Evolutionary conservation across 2,329 filamentous ascomycete species (phyloP).

Genomic region (Allantophomopsis lycopodina): DNA sequence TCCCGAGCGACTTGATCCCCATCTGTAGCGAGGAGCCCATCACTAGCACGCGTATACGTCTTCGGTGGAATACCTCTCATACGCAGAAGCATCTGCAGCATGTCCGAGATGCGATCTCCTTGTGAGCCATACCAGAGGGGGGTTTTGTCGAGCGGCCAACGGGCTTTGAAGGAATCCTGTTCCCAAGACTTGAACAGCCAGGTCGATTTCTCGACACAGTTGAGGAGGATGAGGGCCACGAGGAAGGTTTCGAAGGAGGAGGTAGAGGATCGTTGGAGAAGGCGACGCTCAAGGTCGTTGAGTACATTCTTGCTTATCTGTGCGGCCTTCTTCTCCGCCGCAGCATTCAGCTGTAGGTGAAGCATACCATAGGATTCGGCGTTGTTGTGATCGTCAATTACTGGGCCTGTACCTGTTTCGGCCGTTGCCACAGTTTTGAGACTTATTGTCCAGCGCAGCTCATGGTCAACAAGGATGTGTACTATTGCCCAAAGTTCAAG

Average conservation of each 20-base stretch:
- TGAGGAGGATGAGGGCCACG: slow-evolving; percentile 46
- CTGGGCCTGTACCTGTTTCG: slow-evolving; percentile 7
- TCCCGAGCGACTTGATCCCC: slow-evolving; percentile 28
- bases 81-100: slow-evolving; percentile 46
- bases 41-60: slow-evolving; percentile 26
- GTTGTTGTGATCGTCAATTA: slow-evolving; percentile 7
- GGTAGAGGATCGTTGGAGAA: slow-evolving; percentile 46
- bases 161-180: slow-evolving; percentile 36
- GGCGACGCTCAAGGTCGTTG: slow-evolving; percentile 43
- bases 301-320: slow-evolving; percentile 42
- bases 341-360: slow-evolving; percentile 49
- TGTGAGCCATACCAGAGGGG: slow-evolving; percentile 43
- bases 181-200: slow-evolving; percentile 60
- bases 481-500: slow-evolving; percentile 52
- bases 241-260: slow-evolving; percentile 48
- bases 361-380: slow-evolving; percentile 37
- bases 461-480: slow-evolving; percentile 46
- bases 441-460: slow-evolving; percentile 40
- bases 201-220: slow-evolving; percentile 53
- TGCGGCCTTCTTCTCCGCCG: slow-evolving; percentile 49
- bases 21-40: slow-evolving; percentile 30
- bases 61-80: slow-evolving; percentile 45
- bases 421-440: slow-evolving; percentile 6
- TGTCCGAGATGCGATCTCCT: slow-evolving; percentile 40
- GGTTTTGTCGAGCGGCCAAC: slow-evolving; percentile 47